phyloP scores from a whole-genome alignment of 768 basidiomycete species.

The Hypholoma sublateritium region DNA sequence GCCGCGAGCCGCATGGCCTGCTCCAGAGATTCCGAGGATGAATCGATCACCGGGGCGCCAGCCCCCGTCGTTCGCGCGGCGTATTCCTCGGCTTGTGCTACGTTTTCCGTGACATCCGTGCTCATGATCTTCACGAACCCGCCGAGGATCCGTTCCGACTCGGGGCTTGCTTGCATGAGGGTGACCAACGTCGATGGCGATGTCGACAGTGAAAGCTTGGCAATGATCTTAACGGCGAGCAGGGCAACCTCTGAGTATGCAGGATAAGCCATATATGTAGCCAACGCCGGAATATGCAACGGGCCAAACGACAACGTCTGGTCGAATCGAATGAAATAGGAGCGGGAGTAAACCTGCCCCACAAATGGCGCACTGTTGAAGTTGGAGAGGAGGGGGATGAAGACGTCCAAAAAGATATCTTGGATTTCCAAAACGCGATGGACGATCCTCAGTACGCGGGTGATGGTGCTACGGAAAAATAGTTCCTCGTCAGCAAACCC shows the following conservation, averaged over 20 bases:
- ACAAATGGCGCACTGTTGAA: constrained; percentile 49
- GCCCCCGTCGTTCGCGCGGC: constrained; percentile 72
- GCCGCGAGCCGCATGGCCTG: constrained; percentile 76
- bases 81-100: constrained; percentile 54
- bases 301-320: constrained; percentile 70
- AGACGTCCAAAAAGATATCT: constrained; percentile 85
- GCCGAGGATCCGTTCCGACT: constrained; percentile 82
- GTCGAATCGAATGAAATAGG: constrained; percentile 73
- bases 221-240: constrained; percentile 77
- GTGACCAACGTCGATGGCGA: constrained; percentile 74
- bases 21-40: constrained; percentile 45
- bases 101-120: constrained; percentile 60
- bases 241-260: constrained; percentile 72
- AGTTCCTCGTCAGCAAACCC: constrained; percentile 68
- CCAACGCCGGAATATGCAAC: constrained; percentile 78
- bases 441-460: constrained; percentile 80
- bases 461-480: constrained; percentile 71
- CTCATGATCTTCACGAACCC: constrained; percentile 73
- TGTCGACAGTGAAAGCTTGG: constrained; percentile 62
- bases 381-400: constrained; percentile 75
- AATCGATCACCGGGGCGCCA: constrained; percentile 60
- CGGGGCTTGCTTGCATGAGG: constrained; percentile 75
- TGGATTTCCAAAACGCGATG: constrained; percentile 83
- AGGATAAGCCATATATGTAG: constrained; percentile 74
- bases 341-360: constrained; percentile 58